Base-by-base conservation (phyloP, 2,329 filamentous ascomycete species). In the Alternaria panax region DNA sequence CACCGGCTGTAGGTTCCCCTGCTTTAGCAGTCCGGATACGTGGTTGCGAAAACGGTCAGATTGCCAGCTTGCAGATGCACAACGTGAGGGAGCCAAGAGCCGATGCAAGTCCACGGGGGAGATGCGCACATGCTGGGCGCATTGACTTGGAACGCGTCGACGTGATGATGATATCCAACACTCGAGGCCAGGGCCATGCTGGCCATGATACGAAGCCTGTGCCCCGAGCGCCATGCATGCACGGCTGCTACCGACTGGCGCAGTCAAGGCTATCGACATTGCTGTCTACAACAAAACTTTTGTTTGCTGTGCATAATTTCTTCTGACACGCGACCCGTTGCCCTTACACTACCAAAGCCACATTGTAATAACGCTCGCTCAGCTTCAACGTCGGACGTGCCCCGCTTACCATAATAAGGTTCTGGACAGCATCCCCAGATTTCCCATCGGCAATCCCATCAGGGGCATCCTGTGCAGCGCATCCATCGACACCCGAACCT, bases 191-290 rank as follows among this genome's bases (percentile, higher is more conserved):
- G 59, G 55, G 40, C 59, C 32, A 47, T 62, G 59, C 43, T 54
- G 55, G 41, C 30, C 24, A 48, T 59, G 59, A 54, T 51, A 62
- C 51, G 52, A 60, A 48, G 60, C 45, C 57, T 43, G 59, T 60
- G 60, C 57, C 40, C 57, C 53, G 32, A 61, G 61, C 61, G 60
- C 38, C 57, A 56, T 62, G 61, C 58, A 64, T 59, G 61, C 56
- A 61, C 61, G 59, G 61, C 61, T 56, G 58, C 58, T 62, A 52
- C 61, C 54, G 57, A 54, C 54, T 50, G 46, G 51, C 38, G 54
- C 42, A 38, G 54, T 28, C 32, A 58, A 27, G 34, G 53, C 34
- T 40, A 25, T 55, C 55, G 48, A 32, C 57, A 45, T 56, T 48
- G 24, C 38, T 42, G 43, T 59, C 30, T 51, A 40, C 34, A 34